These are phyloP conservation scores for Sequoia sempervirens DNA, from an alignment of 75 land plant species.

Conservation along the genomic window DNA sequence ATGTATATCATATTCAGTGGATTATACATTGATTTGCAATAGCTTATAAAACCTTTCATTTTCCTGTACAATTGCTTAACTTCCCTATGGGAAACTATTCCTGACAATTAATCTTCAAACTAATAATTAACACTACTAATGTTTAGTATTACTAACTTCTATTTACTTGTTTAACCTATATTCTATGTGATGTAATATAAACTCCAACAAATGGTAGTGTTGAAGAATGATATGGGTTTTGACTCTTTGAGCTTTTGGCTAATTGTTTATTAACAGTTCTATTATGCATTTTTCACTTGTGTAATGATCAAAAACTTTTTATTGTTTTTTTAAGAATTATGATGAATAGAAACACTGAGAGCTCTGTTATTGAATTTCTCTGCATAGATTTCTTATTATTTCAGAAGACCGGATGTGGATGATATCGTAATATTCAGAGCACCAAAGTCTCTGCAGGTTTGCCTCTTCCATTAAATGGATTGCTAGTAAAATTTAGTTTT, in stretches of 20 bases:
- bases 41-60: too few relatives aligned
- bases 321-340: background rate
- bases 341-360: background rate
- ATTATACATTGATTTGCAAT: too few relatives aligned
- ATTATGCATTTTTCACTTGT: background rate
- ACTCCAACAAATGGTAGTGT: too few relatives aligned
- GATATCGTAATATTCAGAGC: conserved; percentile 54
- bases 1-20: too few relatives aligned
- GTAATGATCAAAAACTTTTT: background rate
- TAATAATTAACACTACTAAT: too few relatives aligned
- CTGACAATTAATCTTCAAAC: too few relatives aligned
- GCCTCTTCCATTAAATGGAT: background rate
- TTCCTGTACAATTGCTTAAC: too few relatives aligned
- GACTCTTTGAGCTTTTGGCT: background rate
- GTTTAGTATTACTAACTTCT: too few relatives aligned
- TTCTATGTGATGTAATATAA: too few relatives aligned
- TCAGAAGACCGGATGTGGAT: conserved; percentile 44
- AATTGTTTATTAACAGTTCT: background rate
- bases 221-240: too few relatives aligned
- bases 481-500: background rate
- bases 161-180: too few relatives aligned
- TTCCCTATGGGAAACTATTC: too few relatives aligned
- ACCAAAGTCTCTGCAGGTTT: conserved; percentile 35
- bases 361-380: background rate
- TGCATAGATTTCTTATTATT: conserved; percentile 46